Evolutionary conservation across 2,329 filamentous ascomycete species (phyloP).

Genomic region (Diaporthe capsici): DNA sequence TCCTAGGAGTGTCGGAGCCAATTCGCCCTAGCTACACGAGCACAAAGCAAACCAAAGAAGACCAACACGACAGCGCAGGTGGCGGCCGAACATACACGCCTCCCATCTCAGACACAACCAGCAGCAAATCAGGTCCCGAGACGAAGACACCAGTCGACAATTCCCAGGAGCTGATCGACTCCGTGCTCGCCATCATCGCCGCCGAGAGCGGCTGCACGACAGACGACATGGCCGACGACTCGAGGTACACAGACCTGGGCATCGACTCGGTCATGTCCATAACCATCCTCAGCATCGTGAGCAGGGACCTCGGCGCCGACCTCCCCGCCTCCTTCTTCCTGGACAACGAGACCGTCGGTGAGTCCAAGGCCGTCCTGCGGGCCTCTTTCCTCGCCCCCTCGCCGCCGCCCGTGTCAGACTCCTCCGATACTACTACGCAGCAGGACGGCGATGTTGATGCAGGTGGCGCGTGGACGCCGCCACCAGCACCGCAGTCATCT

Average conservation of each 20-base stretch:
- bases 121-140: not conserved
- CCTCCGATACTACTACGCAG: not conserved
- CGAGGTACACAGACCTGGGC: not conserved
- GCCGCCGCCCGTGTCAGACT: not conserved
- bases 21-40: not conserved
- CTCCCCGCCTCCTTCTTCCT: not conserved
- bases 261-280: constrained; percentile 7
- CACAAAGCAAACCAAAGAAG: not conserved
- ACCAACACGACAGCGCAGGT: not conserved
- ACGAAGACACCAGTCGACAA: not conserved
- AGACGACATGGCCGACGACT: not conserved
- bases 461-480: not conserved
- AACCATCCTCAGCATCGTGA: not conserved
- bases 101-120: not conserved
- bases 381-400: not conserved
- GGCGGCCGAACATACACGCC: not conserved
- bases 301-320: not conserved
- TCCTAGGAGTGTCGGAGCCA: not conserved
- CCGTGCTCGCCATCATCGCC: not conserved
- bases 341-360: not conserved
- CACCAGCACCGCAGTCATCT: not conserved
- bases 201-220: not conserved
- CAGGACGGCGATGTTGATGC: not conserved
- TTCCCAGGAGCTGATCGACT: not conserved
- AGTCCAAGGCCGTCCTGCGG: not conserved